Base-by-base conservation (phyloP, 2,329 filamentous ascomycete genomes). In the Fusarium multiceps region DNA sequence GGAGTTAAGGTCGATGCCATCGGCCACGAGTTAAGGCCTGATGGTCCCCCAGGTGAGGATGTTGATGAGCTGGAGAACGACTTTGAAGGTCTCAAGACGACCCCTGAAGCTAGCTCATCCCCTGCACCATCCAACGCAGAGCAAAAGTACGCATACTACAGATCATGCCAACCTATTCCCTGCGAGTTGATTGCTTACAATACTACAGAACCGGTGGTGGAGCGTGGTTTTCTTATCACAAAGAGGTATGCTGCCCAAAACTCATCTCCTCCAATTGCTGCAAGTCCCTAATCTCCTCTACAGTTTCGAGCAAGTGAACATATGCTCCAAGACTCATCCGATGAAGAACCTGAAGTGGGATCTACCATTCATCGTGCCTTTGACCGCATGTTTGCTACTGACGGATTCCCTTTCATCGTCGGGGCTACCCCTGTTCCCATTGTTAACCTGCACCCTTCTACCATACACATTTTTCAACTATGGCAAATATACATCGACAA, bases 401-500 rank as follows among this genome's bases (percentile, higher is more conserved):
- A 87, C 71, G 85, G 85, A 53, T 89, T 89, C 61, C 87, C 87
- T 4, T 88, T 89, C 71, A 79, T 87, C 30, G 80, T 88, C 18
- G 85, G 86, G 28, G 83, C 82, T 28, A 75, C 80, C 12, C 75
- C 76, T 18, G 75, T 79, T 20, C 80, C 80, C 49, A 79, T 88
- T 50, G 83, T 83, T 6, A 79, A 81, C 50, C 77, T 81, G 18
- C 87, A 89, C 66, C 88, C 88, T 12, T 76, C 84, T 3, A 80
- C 85, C 25, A 85, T 89, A 21, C 87, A 89, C 61, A 89, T 89
- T 55, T 86, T 90, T 63, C 85, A 88, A 69, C 81, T 90, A 20
- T 93, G 90, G 90, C 89, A 92, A 77, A 84, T 88, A 18, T 93
- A 91, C 74, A 84, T 92, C 43, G 86, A 89, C 67, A 92, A 92